phyloP scores from a whole-genome alignment of 192 early-diverging fungal genomes.

The Helicostylum pulchrum region DNA sequence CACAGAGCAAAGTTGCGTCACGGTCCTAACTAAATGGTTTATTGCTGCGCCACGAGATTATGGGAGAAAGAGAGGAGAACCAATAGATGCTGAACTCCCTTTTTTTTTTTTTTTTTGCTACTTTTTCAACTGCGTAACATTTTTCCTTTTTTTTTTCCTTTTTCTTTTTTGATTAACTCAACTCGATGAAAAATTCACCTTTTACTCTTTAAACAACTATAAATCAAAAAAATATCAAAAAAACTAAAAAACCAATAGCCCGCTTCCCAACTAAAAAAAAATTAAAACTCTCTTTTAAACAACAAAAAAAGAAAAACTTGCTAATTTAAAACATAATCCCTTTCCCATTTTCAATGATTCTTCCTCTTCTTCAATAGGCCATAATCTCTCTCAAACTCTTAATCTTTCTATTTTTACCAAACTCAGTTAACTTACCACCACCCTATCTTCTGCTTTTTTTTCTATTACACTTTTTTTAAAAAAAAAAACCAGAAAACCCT shows the following conservation, averaged over 20 bases:
- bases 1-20: too few relatives aligned
- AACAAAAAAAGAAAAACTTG: too few relatives aligned
- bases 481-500: background rate
- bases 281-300: too few relatives aligned
- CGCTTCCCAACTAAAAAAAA: too few relatives aligned
- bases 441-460: conserved; percentile 7
- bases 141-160: conserved; percentile 12
- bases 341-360: too few relatives aligned
- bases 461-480: background rate
- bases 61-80: too few relatives aligned
- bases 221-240: background rate
- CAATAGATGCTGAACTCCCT: background rate
- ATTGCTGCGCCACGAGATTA: too few relatives aligned
- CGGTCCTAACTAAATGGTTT: too few relatives aligned
- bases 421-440: background rate
- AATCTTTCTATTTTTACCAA: too few relatives aligned
- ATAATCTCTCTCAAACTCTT: too few relatives aligned
- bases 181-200: background rate
- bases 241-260: background rate
- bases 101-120: background rate
- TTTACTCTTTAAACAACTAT: background rate
- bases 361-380: too few relatives aligned
- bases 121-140: conserved; percentile 13
- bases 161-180: conserved; percentile 3
- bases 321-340: too few relatives aligned